Evolutionary conservation across 129 eudicot genomes (phyloP), one percentile per base, ranked within the genome.

Genomic region (Artemisia argyi): DNA sequence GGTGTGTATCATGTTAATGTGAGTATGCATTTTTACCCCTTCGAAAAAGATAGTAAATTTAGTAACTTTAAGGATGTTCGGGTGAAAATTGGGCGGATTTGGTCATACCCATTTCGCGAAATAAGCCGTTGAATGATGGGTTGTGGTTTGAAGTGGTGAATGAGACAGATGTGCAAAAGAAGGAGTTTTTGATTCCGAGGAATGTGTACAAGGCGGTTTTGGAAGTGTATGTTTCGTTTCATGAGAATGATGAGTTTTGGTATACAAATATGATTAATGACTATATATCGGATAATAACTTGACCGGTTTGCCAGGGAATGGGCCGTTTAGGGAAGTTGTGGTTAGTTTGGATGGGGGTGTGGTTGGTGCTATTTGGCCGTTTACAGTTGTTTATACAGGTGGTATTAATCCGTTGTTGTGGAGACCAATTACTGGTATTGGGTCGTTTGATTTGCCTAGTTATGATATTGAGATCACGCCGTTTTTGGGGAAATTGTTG

Each of bases 191-290:
- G 62, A 79, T 90, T 15, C 95, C 97, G 0, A 83, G 55, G 47
- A 90, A 87, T 83, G 85, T 76, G 2, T 85, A 87, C 44, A 77
- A 79, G 64, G 97, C 89, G 77, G 91, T 90, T 80, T 64, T 90
- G 22, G 97, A 90, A 68, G 89, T 90, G 42, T 90, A 87, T 35
- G 95, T 90, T 16, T 90, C 97, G 11, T 80, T 72, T 75, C 97
- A 90, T 78, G 95, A 90, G 68, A 90, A 81, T 60, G 97, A 87
- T 53, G 97, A 90, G 66, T 87, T 83, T 76, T 90, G 97, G 97
- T 82, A 69, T 5, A 81, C 86, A 6, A 90, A 87, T 80, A 55
- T 70, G 1, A 83, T 87, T 0, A 85, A 87, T n/a, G 97, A 90
- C 63, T 90, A 85, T 20, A 75, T 90, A 18, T 22, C 30, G 0